Evolutionary conservation across 192 early-diverging fungal species (phyloP).

Genomic region (Coemansia sp.): DNA sequence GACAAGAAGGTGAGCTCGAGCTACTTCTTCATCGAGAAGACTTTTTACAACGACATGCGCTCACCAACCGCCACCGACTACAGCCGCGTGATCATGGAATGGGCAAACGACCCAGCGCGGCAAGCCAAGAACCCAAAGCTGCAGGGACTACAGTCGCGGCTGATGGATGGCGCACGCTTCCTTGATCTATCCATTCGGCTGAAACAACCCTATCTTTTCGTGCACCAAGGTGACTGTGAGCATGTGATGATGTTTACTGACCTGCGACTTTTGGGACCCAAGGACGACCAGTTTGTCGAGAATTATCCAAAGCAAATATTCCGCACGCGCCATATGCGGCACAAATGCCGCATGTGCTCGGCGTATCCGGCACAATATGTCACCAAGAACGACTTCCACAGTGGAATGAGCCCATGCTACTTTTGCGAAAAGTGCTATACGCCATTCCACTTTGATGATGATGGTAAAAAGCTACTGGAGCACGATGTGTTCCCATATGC

Average conservation of each 20-base stretch:
- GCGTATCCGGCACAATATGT: constrained; percentile 62
- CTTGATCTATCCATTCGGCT: constrained; percentile 64
- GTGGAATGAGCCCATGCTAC: constrained; percentile 66
- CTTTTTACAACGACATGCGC: constrained; percentile 73
- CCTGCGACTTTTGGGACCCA: constrained; percentile 52
- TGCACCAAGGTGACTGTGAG: constrained; percentile 79
- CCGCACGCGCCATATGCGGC: constrained; percentile 53
- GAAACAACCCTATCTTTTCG: constrained; percentile 68
- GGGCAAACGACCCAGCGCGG: constrained; percentile 61
- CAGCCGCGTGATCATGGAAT: constrained; percentile 69
- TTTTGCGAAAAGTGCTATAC: constrained; percentile 73
- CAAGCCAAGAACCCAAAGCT: constrained; percentile 53
- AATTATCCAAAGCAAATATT: constrained; percentile 60
- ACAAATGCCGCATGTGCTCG: constrained; percentile 67
- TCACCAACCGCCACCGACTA: constrained; percentile 64
- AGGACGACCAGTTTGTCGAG: constrained; percentile 57
- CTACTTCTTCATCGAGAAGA: constrained; percentile 77
- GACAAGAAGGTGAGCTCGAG: constrained; percentile 60
- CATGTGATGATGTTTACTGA: constrained; percentile 71
- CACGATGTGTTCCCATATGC: constrained; percentile 56
- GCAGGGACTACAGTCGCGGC: constrained; percentile 47
- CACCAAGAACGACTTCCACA: constrained; percentile 68
- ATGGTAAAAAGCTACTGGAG: constrained; percentile 56
- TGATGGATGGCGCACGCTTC: constrained; percentile 65
- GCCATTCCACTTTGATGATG: constrained; percentile 65